Base-by-base conservation (phyloP, 1,284 basidiomycete species). In the Moesziomyces globuligerus region DNA sequence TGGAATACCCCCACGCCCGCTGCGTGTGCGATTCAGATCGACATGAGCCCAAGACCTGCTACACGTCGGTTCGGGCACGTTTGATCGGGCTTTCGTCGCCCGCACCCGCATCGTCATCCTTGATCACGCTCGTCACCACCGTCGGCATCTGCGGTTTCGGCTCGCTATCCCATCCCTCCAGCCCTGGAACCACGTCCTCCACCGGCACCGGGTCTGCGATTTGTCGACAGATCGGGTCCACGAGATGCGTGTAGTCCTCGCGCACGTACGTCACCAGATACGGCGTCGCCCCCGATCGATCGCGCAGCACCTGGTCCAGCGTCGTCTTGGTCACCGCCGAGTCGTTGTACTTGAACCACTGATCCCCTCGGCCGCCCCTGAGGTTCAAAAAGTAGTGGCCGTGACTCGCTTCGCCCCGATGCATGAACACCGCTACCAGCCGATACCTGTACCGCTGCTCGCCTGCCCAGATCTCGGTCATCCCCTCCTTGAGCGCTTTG, bases 341-440 rank as follows among this genome's bases (percentile, higher is more conserved):
- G 36, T 82, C 80, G 47, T 82, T 82, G 65, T 75, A 76, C 53
- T 74, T 75, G 66, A 74, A 72, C 80, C 80, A 82, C 28, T 46
- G 60, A 17, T 47, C 43, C n/a, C 32, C 23, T 3, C 53, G 36
- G 1, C 44, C 52, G 1, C 62, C 60, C 23, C 79, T 64, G 57
- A 79, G 67, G 46, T 80, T 72, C 11, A 82, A 28, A 48, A 79
- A 82, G 59, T 81, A 81, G 56, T 82, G 80, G 9, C 80, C 80
- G 51, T 81, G 79, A 17, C 72, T 71, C 17, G 80, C 80, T 37
- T 82, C 79, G 26, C 80, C 78, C 15, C 95, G 90, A 83, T 98
- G 95, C 75, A 98, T 92, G 84, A 98, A 98, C 13, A 98, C 94
- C 13, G 92, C 92, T 0, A 92, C 93, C 38, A 98, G 86, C 78